Conservation (phyloP, 345 rosid genomes). For the Corchorus capsularis region DNA sequence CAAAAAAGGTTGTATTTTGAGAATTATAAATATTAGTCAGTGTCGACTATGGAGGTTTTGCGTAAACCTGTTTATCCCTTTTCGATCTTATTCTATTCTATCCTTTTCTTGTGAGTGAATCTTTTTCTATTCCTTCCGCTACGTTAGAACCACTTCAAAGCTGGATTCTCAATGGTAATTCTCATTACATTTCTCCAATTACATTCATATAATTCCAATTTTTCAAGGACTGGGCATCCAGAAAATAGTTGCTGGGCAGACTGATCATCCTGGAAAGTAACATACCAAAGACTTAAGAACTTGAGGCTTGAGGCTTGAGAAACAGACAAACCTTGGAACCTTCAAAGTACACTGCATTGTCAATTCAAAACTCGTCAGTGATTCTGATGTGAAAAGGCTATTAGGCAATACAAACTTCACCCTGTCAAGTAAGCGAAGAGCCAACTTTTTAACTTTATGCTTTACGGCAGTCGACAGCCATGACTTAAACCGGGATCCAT, state of each 20-base stretch:
- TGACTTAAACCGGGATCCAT: neutral
- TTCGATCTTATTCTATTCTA: no score
- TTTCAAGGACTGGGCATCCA: neutral
- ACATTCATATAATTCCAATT: neutral
- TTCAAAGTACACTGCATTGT: neutral
- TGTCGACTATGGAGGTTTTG: no score
- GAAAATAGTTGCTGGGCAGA: neutral
- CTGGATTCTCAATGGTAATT: neutral
- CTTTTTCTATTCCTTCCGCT: no score
- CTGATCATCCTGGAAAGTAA: neutral
- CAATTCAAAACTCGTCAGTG: neutral
- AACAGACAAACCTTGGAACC: neutral
- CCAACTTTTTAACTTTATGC: neutral
- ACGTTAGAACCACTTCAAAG: no score
- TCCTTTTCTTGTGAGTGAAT: no score
- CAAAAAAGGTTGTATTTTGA: no score
- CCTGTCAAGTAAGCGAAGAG: neutral
- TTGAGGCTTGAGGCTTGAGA: slow-evolving; percentile 2
- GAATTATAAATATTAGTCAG: no score
- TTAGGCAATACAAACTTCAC: neutral
- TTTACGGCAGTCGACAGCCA: neutral
- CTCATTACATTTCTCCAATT: neutral
- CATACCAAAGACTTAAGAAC: neutral
- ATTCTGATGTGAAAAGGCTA: neutral
- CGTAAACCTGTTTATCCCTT: no score